phyloP scores from a whole-genome alignment of 139 green algal species.

The Zygnema cylindricum region DNA sequence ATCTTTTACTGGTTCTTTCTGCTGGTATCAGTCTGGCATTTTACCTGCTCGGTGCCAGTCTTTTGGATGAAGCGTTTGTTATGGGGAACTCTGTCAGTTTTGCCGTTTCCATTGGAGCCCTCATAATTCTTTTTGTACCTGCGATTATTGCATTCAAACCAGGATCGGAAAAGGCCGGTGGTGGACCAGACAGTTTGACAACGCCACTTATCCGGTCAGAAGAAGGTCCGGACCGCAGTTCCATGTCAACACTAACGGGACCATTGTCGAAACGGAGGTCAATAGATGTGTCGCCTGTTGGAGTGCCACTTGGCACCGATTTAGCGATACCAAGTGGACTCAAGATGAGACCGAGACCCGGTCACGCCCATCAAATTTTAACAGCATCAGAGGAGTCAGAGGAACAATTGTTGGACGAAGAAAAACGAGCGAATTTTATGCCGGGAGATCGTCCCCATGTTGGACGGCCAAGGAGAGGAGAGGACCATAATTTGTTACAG shows the following conservation, averaged over 20 bases:
- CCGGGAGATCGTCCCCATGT: background rate
- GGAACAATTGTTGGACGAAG: background rate
- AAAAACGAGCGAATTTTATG: background rate
- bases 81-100: constrained; percentile 12
- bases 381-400: background rate
- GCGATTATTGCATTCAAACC: constrained; percentile 17
- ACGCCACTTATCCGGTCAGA: background rate
- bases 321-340: background rate
- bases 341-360: background rate
- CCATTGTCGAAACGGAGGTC: background rate
- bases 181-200: background rate
- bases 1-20: constrained; percentile 27
- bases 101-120: constrained; percentile 3
- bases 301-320: background rate
- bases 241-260: background rate
- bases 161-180: constrained; percentile 18
- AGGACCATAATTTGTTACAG: constrained; percentile 43
- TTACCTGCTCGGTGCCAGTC: constrained; percentile 51
- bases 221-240: background rate
- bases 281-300: background rate
- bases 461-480: constrained; percentile 11
- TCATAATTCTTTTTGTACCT: constrained; percentile 22
- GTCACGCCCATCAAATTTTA: background rate
- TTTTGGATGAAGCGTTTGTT: constrained; percentile 23
- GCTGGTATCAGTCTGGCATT: constrained; percentile 31